These are phyloP conservation scores for Wallacemonas sp. DNA, from an alignment of 208 protist genomes.

Conservation along the genomic window DNA sequence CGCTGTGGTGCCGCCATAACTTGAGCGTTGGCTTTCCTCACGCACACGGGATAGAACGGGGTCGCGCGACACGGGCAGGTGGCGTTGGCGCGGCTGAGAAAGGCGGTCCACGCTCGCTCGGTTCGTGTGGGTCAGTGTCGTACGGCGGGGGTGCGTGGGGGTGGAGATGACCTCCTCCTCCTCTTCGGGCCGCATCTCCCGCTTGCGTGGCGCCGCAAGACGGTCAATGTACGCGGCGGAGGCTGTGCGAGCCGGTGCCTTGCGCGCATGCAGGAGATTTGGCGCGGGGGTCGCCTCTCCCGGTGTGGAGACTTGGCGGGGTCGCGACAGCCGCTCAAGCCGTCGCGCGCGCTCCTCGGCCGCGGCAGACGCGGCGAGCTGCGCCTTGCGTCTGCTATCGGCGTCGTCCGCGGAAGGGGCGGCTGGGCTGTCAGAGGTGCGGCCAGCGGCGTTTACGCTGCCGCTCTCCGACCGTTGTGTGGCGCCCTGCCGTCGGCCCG, in stretches of 20 bases:
- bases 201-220: slow-evolving; percentile 16
- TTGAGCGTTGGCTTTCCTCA: not conserved
- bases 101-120: not conserved
- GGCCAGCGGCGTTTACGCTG: not conserved
- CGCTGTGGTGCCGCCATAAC: slow-evolving; percentile 1
- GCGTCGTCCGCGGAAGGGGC: too few species aligned
- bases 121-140: not conserved
- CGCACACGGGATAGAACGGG: not conserved
- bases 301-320: slow-evolving; percentile 4
- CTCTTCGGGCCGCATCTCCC: not conserved
- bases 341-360: not conserved
- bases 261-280: not conserved
- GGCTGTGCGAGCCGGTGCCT: not conserved
- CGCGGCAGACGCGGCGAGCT: not conserved
- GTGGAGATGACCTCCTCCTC: slow-evolving; percentile 1
- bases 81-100: not conserved
- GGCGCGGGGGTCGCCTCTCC: not conserved
- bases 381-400: too few species aligned
- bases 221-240: slow-evolving; percentile 7
- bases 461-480: not conserved
- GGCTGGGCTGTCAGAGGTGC: not conserved
- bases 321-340: slow-evolving; percentile 30
- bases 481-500: not conserved
- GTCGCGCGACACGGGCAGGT: not conserved
- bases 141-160: not conserved